Evolutionary conservation across 805 yeast species (phyloP).

Genomic region (Cyberlindnera americana): DNA sequence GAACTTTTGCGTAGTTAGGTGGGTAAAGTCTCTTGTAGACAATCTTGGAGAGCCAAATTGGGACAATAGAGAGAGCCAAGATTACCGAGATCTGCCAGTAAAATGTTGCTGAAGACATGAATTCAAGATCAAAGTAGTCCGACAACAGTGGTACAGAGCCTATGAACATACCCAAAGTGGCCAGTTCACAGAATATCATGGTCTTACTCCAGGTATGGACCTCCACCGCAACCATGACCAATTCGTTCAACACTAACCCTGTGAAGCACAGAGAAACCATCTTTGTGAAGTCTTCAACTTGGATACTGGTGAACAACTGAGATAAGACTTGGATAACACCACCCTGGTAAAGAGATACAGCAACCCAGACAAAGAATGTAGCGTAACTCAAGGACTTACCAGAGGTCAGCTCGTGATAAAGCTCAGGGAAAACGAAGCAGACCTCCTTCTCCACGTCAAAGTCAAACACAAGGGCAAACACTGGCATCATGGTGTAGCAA

Average conservation of each 20-base stretch:
- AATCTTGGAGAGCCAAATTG: conserved; percentile 84
- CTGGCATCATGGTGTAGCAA: conserved; percentile 96
- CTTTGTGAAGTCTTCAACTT: conserved; percentile 47
- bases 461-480: conserved; percentile 87
- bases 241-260: conserved; percentile 76
- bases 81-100: conserved; percentile 68
- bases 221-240: conserved; percentile 90
- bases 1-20: conserved; percentile 96
- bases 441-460: conserved; percentile 86
- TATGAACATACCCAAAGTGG: conserved; percentile 64
- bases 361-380: conserved; percentile 89
- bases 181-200: conserved; percentile 70
- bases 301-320: conserved; percentile 69
- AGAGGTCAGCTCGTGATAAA: conserved; percentile 85
- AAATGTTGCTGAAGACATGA: conserved; percentile 54
- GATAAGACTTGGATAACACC: conserved; percentile 76
- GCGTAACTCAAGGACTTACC: conserved; percentile 83
- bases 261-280: conserved; percentile 90
- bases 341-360: conserved; percentile 90
- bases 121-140: conserved; percentile 80
- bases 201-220: conserved; percentile 85
- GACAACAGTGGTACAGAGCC: conserved; percentile 77
- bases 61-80: conserved; percentile 68
- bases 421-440: conserved; percentile 89
- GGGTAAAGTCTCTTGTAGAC: conserved; percentile 78